A percentile compares a stretch with the other conserved stretches of the same genome.
Conservation (phyloP, 2,329 filamentous ascomycete species). For the Periglandula ipomoeae region DNA sequence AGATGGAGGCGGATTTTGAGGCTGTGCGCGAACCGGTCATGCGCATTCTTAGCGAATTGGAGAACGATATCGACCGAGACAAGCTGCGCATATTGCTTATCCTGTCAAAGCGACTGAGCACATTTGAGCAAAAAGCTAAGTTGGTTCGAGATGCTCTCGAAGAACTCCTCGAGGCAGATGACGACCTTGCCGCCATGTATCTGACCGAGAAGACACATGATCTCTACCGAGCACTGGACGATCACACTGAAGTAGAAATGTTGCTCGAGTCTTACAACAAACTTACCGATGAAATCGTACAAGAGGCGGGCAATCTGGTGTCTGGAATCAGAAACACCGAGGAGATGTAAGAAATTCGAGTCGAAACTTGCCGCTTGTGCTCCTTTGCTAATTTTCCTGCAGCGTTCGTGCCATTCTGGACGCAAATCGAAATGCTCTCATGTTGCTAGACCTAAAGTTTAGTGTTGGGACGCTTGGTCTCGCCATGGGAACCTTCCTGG, state of each 20-base stretch:
- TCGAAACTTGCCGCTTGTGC: not conserved
- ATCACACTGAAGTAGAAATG: conserved; percentile 96
- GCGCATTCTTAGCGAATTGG: conserved; percentile 76
- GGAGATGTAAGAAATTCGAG: conserved; percentile 65
- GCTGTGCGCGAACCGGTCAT: conserved; percentile 88
- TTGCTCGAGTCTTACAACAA: conserved; percentile 96
- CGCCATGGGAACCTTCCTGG: conserved; percentile 87
- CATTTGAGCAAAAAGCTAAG: conserved; percentile 94
- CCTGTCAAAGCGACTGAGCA: conserved; percentile 89
- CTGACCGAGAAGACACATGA: conserved; percentile 79
- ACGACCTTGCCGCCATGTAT: conserved; percentile 93
- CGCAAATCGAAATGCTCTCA: conserved; percentile 94
- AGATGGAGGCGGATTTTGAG: conserved; percentile 89
- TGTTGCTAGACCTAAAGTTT: conserved; percentile 95
- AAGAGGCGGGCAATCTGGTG: conserved; percentile 86
- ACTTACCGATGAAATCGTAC: conserved; percentile 94
- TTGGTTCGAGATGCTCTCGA: conserved; percentile 91
- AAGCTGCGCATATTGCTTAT: conserved; percentile 86
- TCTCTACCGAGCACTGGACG: conserved; percentile 63
- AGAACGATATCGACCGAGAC: conserved; percentile 93
- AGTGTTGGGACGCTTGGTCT: conserved; percentile 92
- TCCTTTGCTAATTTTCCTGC: conserved; percentile 14
- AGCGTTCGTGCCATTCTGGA: conserved; percentile 95
- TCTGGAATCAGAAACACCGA: conserved; percentile 95
- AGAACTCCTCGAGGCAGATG: conserved; percentile 89